Evolutionary conservation across 148 eudicot genomes (phyloP).

Genomic region (Spergularia marina): DNA sequence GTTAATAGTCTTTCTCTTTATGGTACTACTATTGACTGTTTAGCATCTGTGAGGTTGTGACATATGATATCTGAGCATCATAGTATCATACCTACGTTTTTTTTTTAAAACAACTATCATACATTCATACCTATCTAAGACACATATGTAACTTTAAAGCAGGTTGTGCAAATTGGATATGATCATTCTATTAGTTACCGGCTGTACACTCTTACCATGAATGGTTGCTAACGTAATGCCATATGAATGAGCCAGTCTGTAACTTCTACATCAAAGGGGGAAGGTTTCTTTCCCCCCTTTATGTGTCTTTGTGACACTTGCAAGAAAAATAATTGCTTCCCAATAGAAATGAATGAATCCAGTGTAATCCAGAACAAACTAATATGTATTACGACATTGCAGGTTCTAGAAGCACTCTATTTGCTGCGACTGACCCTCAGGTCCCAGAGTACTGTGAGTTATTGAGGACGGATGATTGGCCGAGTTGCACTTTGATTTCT

Average conservation of each 20-base stretch:
- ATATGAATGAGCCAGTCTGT: too few species aligned
- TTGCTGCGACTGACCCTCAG: constrained; percentile 95
- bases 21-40: too few species aligned
- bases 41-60: too few species aligned
- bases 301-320: too few species aligned
- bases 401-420: constrained; percentile 92
- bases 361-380: neutral
- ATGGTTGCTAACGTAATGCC: too few species aligned
- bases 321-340: neutral
- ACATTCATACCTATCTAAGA: neutral
- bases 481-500: constrained; percentile 75
- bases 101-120: too few species aligned
- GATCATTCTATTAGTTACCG: neutral
- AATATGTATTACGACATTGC: constrained; percentile 18
- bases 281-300: too few species aligned
- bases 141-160: neutral
- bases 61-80: too few species aligned
- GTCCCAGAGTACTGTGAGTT: constrained; percentile 79
- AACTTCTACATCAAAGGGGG: too few species aligned
- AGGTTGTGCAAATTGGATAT: neutral
- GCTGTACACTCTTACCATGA: too few species aligned
- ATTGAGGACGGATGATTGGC: constrained; percentile 89
- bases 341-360: neutral
- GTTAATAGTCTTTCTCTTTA: too few species aligned
- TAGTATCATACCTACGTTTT: too few species aligned